Conservation (phyloP, 192 early-diverging fungal genomes). For the Coemansia sp. region DNA sequence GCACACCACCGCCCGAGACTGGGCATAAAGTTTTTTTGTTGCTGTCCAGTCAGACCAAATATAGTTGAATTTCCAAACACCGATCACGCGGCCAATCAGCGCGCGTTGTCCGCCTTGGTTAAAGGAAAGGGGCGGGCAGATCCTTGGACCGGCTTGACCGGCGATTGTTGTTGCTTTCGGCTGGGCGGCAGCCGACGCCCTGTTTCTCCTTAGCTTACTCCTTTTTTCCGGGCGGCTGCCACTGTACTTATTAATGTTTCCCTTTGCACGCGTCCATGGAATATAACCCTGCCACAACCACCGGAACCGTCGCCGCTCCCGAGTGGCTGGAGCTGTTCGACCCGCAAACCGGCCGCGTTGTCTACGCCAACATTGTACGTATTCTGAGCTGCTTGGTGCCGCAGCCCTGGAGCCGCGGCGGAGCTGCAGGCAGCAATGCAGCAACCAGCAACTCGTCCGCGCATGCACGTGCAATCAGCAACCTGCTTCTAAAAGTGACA, state of each 20-base stretch:
- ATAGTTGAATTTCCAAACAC: neutral
- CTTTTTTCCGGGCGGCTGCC: neutral
- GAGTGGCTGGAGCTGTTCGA: conserved; percentile 70
- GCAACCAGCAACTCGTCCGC: neutral
- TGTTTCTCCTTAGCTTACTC: neutral
- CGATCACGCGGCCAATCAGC: conserved; percentile 5
- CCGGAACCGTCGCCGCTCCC: conserved; percentile 10
- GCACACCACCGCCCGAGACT: neutral
- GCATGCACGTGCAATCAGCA: neutral
- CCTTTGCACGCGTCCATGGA: conserved; percentile 7
- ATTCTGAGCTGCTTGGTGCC: neutral
- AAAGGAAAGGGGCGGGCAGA: neutral
- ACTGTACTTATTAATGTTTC: conserved; percentile 9
- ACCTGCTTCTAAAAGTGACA: neutral
- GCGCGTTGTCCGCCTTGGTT: neutral
- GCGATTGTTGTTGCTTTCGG: neutral
- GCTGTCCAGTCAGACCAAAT: neutral
- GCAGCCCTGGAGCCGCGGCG: no score
- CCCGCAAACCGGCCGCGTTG: conserved; percentile 58
- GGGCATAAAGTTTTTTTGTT: no score
- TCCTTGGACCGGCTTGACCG: neutral
- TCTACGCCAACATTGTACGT: conserved; percentile 68
- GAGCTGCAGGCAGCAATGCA: no score
- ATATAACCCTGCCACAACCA: conserved; percentile 14
- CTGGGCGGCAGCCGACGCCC: neutral